Conservation (phyloP, 192 early-diverging fungal species). For the Coemansia sp. region DNA sequence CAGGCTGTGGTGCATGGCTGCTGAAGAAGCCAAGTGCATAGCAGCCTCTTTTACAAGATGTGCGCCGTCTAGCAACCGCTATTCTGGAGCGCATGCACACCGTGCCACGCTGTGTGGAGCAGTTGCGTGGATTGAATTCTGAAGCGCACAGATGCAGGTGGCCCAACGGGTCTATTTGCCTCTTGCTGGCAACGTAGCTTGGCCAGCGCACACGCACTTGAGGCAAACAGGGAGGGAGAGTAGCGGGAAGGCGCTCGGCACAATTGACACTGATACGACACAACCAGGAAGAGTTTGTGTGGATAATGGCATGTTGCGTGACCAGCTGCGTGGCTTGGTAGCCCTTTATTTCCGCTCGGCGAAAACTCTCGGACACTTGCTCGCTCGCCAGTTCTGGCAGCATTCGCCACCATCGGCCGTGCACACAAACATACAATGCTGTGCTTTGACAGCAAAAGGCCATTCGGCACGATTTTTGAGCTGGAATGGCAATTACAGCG, state of each 20-base stretch:
- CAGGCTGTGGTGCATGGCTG: constrained; percentile 8
- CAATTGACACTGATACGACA: constrained; percentile 15
- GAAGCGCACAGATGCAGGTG: background rate
- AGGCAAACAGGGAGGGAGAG: constrained; percentile 4
- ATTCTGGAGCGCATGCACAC: constrained; percentile 9
- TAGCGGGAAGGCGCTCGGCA: constrained; percentile 1
- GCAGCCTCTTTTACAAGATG: background rate
- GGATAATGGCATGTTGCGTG: constrained; percentile 14
- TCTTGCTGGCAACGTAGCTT: background rate
- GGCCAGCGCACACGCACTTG: background rate
- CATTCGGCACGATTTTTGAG: constrained; percentile 3
- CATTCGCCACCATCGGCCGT: constrained; percentile 1
- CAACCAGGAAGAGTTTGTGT: constrained; percentile 6
- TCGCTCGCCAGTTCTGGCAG: background rate
- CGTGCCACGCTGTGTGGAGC: constrained; percentile 6
- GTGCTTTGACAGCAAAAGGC: background rate
- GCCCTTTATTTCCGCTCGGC: constrained; percentile 21
- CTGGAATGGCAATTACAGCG: background rate
- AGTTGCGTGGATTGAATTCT: constrained; percentile 4
- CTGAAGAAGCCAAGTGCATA: background rate
- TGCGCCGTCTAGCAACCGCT: background rate
- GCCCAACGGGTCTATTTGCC: background rate
- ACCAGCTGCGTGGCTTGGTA: constrained; percentile 34
- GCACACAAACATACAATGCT: constrained; percentile 1
- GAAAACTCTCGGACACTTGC: constrained; percentile 10